Evolutionary conservation across 1,284 basidiomycete genomes (phyloP).

Genomic region (Irpex sp.): DNA sequence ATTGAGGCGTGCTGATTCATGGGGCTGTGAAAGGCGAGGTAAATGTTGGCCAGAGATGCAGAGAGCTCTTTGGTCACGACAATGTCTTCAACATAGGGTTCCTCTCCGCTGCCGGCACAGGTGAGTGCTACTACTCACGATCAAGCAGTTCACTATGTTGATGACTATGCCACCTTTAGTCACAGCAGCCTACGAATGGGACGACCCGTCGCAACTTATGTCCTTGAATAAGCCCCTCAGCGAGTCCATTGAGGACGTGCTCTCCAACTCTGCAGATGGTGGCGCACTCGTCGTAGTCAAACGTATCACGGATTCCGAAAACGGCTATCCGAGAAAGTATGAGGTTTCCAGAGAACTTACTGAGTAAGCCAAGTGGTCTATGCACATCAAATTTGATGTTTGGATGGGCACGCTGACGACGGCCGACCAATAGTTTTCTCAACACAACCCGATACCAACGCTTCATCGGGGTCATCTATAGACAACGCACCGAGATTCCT

Average conservation of each 20-base stretch:
- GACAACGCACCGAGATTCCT: conserved; percentile 22
- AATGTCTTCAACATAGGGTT: conserved; percentile 27
- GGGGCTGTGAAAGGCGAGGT: conserved; percentile 19
- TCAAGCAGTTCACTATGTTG: not conserved
- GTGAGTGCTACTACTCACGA: conserved; percentile 5
- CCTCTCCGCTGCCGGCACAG: conserved; percentile 24
- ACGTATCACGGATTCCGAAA: conserved; percentile 16
- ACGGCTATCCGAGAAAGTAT: conserved; percentile 19
- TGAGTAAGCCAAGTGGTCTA: conserved; percentile 14
- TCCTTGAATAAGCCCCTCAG: conserved; percentile 22
- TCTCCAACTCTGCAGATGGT: conserved; percentile 18
- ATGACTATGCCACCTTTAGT: conserved; percentile 11
- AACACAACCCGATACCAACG: conserved; percentile 23
- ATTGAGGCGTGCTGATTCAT: not conserved
- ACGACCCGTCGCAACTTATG: conserved; percentile 23
- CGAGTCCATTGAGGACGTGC: conserved; percentile 21
- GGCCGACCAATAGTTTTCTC: conserved; percentile 19
- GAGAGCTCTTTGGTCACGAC: conserved; percentile 25
- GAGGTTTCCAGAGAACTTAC: conserved; percentile 18
- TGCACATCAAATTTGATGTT: not conserved
- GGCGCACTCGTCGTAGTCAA: conserved; percentile 23
- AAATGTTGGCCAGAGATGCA: conserved; percentile 27
- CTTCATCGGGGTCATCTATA: conserved; percentile 27
- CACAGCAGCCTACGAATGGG: conserved; percentile 26
- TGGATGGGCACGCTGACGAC: not conserved